Evolutionary conservation across 768 basidiomycete species (phyloP).

Genomic region (Suillus subaureus): DNA sequence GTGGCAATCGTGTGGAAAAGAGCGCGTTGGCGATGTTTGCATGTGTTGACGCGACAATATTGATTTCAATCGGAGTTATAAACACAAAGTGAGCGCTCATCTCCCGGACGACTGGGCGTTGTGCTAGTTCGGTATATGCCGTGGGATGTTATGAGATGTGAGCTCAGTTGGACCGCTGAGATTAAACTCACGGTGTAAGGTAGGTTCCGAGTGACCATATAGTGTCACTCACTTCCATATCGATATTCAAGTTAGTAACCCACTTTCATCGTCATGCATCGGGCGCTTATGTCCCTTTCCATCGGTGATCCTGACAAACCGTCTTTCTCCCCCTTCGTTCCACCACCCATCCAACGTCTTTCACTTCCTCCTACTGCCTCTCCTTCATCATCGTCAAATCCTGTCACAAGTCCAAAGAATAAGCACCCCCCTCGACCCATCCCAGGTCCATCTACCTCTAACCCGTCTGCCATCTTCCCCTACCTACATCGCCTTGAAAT

Average conservation of each 20-base stretch:
- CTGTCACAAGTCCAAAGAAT: slow-evolving; percentile 15
- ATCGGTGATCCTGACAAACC: slow-evolving; percentile 26
- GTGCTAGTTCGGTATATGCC: neutral
- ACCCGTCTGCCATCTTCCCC: slow-evolving; percentile 41
- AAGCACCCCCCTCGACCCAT: slow-evolving; percentile 12
- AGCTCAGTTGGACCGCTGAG: neutral
- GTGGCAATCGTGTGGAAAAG: slow-evolving; percentile 11
- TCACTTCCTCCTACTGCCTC: slow-evolving; percentile 19
- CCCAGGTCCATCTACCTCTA: slow-evolving; percentile 29
- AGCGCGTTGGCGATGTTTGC: slow-evolving; percentile 21
- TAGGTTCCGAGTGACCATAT: too few species aligned
- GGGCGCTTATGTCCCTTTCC: slow-evolving; percentile 16
- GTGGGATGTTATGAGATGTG: neutral
- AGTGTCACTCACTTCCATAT: too few species aligned
- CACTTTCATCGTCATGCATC: slow-evolving; percentile 18
- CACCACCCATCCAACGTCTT: slow-evolving; percentile 31
- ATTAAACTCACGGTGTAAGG: neutral
- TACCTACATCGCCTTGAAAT: slow-evolving; percentile 44
- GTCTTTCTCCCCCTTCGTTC: slow-evolving; percentile 20
- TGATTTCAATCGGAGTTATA: slow-evolving; percentile 15
- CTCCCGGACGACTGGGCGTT: neutral
- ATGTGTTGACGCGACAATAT: slow-evolving; percentile 16
- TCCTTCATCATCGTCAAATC: neutral
- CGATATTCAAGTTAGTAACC: neutral
- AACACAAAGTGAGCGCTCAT: neutral